Evolutionary conservation across 2,329 filamentous ascomycete species (phyloP), one percentile per base, ranked within the genome.

Genomic region (Daldinia sp.): DNA sequence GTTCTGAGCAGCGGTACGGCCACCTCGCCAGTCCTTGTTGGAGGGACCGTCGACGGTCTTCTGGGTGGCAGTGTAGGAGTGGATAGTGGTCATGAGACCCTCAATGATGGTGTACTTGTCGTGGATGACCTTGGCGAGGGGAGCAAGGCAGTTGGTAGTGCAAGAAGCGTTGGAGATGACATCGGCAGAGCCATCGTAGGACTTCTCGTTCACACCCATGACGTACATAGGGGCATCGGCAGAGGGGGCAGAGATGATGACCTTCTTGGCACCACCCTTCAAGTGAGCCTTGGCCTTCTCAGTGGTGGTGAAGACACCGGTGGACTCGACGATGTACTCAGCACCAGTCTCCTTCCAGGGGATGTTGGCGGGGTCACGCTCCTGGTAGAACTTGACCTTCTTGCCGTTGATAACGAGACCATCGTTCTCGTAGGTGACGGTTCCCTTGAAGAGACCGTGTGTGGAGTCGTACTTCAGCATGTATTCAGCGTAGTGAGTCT

Each of bases 81-180:
- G 96, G 84, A 98, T 90, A 77, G 96, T 99, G 86, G 96, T 98
- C 96, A 99, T 99, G 79, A 98, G 91, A 89, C 95, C 96, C 90
- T 99, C 96, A 80, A 98, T 85, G 82, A 99, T 96, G 84, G 88
- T 91, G 88, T 92, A 99, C 85, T 98, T 97, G 89, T 98, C 95
- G 90, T 99, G 88, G 87, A 99, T 90, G 81, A 98, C 94, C 93
- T 98, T 99, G 88, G 96, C 96, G 75, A 99, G 92, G 82, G 96
- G 96, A 84, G 96, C 96, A 85, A 99, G 87, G 91, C 96, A 98
- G 93, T 99, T 99, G 89, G 96, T 98, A 84, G 96, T 99, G 93
- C 96, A 98, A 78, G 96, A 98, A 79, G 96, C 96, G 88, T 99
- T 99, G 87, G 96, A 98, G 87, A 98, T 93, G 83, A 99, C 91